phyloP scores from a whole-genome alignment of 2,329 filamentous ascomycete species.

The Alternaria triticina region DNA sequence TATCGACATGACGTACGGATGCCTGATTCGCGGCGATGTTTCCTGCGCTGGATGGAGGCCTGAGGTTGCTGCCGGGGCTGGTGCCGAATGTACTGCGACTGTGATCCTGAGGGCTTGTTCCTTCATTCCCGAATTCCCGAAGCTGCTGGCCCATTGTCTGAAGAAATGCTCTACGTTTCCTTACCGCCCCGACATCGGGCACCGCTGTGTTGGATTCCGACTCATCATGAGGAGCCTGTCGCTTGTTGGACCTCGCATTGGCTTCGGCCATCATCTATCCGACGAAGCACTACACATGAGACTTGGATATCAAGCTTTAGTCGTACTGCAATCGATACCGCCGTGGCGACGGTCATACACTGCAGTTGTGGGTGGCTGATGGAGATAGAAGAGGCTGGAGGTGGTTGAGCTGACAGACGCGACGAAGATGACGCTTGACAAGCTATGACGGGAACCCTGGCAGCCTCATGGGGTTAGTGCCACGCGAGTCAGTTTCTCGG shows the following conservation, averaged over 20 bases:
- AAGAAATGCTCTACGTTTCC: slow-evolving; percentile 30
- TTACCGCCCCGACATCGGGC: slow-evolving; percentile 7
- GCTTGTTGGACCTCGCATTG: slow-evolving; percentile 20
- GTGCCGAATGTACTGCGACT: slow-evolving; percentile 23
- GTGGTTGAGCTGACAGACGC: neutral
- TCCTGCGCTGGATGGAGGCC: slow-evolving; percentile 11
- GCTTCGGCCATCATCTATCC: slow-evolving; percentile 21
- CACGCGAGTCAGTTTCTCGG: neutral
- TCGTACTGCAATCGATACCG: neutral
- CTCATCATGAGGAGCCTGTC: slow-evolving; percentile 17
- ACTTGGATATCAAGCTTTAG: neutral
- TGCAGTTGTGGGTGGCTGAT: neutral
- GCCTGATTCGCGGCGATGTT: slow-evolving; percentile 2
- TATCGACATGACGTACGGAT: slow-evolving; percentile 12
- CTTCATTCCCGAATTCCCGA: slow-evolving; percentile 30
- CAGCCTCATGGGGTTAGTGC: neutral
- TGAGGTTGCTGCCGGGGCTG: slow-evolving; percentile 15
- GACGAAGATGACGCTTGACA: neutral
- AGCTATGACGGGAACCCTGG: neutral
- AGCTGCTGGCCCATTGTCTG: slow-evolving; percentile 37
- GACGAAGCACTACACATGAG: neutral
- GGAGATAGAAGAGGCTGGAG: neutral
- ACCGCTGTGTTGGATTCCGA: neutral
- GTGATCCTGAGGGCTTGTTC: slow-evolving; percentile 28
- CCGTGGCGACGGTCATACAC: neutral